Evolutionary conservation across 192 early-diverging fungal genomes (phyloP), one percentile per base, ranked within the genome.

Genomic region (Linnemannia schmuckeri): DNA sequence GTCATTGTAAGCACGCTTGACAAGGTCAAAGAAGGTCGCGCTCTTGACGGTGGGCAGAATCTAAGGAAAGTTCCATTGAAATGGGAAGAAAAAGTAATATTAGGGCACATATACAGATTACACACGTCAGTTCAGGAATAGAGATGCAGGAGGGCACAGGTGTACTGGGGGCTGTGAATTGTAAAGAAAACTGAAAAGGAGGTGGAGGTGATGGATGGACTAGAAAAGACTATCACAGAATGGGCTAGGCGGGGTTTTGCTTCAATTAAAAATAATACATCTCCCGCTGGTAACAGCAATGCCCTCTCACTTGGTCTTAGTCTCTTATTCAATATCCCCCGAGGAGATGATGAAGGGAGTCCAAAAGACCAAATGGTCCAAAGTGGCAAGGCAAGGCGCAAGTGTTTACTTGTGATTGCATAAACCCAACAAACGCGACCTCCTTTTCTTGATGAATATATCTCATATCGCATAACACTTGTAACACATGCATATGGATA

Each of bases 1-100:
- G 89, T 96, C 95, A 73, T 95, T 91, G 85, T 94, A 96, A 22
- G 93, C 94, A 15, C 89, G 90, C 83, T 82, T 82, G 66, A 96
- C 72, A 47, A 95, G 85, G 54, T 89, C 80, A 70, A 89, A 89
- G 78, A 96, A 93, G 33, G 92, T 90, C 70, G 92, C 92, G 37
- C 85, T 76, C 47, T 83, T 78, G 13, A 89, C 88, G 70, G 93
- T 90, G 44, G 95, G 94, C 72, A 96, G 82, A 72, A 88, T 57
- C 89, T 90, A 80, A 33, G 35, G 80, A 79, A 81, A 75, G 30
- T 81, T 81, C 75, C 57, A 77, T 76, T 72, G 15, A 24, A 27
- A 15, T 5, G 15, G 27, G 38, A 52, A 52, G 49, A 52, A 22
- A 52, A 70, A 37, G 3, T 2, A 37, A 37, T 37, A 37, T 37